Conservation (phyloP, 2,329 filamentous ascomycete genomes). For the Colletotrichum musae region DNA sequence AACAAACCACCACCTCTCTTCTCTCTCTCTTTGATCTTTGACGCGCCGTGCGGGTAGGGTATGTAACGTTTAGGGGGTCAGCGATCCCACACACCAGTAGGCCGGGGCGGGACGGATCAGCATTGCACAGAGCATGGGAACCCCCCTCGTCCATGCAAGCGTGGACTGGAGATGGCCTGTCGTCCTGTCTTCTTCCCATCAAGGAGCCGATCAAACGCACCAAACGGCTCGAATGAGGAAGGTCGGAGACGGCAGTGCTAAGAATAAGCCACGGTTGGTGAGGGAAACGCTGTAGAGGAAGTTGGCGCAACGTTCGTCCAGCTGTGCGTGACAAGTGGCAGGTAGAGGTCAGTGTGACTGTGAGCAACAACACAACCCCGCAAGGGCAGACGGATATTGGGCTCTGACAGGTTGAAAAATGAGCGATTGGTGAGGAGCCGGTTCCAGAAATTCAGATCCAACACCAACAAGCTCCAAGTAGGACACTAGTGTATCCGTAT, state of each 20-base stretch:
- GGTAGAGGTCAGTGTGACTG: constrained; percentile 19
- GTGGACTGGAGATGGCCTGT: constrained; percentile 13
- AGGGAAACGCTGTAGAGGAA: constrained; percentile 28
- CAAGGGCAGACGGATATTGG: constrained; percentile 11
- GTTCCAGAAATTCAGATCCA: constrained; percentile 15
- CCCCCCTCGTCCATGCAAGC: constrained; percentile 9
- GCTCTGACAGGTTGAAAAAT: constrained; percentile 1
- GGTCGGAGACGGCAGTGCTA: constrained; percentile 29
- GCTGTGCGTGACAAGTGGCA: constrained; percentile 34
- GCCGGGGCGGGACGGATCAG: constrained; percentile 33
- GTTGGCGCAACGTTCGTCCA: constrained; percentile 34
- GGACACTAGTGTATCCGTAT: not conserved
- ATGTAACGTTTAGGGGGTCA: not conserved
- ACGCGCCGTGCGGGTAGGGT: not conserved
- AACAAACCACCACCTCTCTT: not conserved
- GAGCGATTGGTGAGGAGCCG: constrained; percentile 19
- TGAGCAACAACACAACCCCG: constrained; percentile 16
- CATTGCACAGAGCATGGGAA: not conserved
- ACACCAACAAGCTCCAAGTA: not conserved
- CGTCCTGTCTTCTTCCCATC: constrained; percentile 38
- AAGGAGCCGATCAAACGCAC: constrained; percentile 38
- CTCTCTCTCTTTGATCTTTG: too few species aligned
- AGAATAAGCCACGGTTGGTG: constrained; percentile 39
- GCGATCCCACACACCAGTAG: constrained; percentile 30
- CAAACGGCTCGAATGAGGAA: constrained; percentile 26